A percentile compares a stretch with the other conserved stretches of the same genome.
Evolutionary conservation across 148 eudicot species (phyloP).

Genomic region (Camellia granthamiana): DNA sequence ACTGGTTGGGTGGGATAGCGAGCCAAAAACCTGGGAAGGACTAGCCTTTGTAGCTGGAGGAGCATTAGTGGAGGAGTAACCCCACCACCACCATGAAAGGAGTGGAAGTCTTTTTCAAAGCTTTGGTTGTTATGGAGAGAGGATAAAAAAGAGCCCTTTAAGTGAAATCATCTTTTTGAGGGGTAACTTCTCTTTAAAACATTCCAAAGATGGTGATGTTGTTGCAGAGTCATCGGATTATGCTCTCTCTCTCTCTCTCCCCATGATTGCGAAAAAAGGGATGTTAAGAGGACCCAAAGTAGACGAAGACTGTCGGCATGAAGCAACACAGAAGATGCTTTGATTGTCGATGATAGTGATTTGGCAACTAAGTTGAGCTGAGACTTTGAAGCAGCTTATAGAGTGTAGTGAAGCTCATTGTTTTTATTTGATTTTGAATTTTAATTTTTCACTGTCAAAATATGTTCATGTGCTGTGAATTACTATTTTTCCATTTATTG

Average conservation of each 20-base stretch:
- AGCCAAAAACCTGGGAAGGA: neutral
- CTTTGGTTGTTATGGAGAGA: slow-evolving; percentile 24
- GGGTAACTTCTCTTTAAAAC: slow-evolving; percentile 38
- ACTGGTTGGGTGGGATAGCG: slow-evolving; percentile 2
- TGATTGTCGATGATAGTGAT: slow-evolving; percentile 18
- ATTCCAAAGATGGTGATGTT: slow-evolving; percentile 29
- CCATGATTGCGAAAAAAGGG: slow-evolving; percentile 31
- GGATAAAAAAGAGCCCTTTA: slow-evolving; percentile 7
- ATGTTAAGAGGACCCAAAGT: slow-evolving; percentile 32
- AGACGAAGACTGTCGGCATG: slow-evolving; percentile 30
- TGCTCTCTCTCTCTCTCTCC: slow-evolving; percentile 7
- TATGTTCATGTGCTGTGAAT: neutral
- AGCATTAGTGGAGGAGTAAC: neutral
- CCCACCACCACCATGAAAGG: slow-evolving; percentile 34
- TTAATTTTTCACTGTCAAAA: neutral
- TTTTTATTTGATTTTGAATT: neutral
- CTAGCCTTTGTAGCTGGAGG: slow-evolving; percentile 27
- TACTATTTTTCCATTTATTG: neutral
- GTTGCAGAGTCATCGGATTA: slow-evolving; percentile 22
- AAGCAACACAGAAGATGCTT: slow-evolving; percentile 34
- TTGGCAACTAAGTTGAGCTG: slow-evolving; percentile 15
- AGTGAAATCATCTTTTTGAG: slow-evolving; percentile 20
- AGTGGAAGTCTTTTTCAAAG: slow-evolving; percentile 28
- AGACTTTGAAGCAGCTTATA: neutral
- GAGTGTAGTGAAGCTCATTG: neutral